Percentiles rank a stretch among this genome's conserved stretches.
Evolutionary conservation across 2,329 filamentous ascomycete species (phyloP).

Genomic region (Lachnellula cervina): DNA sequence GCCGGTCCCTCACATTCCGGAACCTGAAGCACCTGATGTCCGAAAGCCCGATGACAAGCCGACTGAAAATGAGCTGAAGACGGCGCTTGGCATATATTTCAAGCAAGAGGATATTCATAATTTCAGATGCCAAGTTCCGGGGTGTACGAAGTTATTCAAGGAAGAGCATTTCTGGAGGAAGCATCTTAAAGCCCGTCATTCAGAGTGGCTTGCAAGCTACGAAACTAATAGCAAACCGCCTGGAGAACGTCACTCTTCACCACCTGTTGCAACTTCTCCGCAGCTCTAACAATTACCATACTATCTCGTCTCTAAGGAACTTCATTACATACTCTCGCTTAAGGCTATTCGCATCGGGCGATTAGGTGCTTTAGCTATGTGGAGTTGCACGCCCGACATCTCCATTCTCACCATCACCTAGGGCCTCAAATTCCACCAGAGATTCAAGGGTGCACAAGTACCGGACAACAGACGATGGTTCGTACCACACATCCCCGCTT

Average conservation of each 20-base stretch:
- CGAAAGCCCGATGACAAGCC: conserved; percentile 86
- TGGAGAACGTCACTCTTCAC: too few relatives aligned
- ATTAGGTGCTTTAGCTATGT: too few relatives aligned
- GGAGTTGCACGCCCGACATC: too few relatives aligned
- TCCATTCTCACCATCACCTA: too few relatives aligned
- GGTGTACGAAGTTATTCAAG: conserved; percentile 96
- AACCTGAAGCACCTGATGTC: conserved; percentile 62
- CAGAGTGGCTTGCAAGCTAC: conserved; percentile 57
- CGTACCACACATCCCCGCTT: conserved; percentile 1
- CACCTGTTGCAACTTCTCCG: too few relatives aligned
- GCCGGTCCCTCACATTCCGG: neutral
- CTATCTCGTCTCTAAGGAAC: too few relatives aligned
- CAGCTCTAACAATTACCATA: too few relatives aligned
- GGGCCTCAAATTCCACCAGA: neutral
- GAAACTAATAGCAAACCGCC: too few relatives aligned
- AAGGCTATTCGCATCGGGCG: too few relatives aligned
- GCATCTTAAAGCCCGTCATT: conserved; percentile 92
- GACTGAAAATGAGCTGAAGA: conserved; percentile 77
- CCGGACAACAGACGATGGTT: conserved; percentile 20
- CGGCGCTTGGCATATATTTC: conserved; percentile 80
- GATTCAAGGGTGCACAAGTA: neutral
- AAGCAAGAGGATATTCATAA: conserved; percentile 98
- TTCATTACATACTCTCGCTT: too few relatives aligned
- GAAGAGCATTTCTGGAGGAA: conserved; percentile 96
- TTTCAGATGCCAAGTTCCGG: conserved; percentile 92